Conservation (phyloP, 202 grass and related monocot species). For the Elaeis oleifera region DNA sequence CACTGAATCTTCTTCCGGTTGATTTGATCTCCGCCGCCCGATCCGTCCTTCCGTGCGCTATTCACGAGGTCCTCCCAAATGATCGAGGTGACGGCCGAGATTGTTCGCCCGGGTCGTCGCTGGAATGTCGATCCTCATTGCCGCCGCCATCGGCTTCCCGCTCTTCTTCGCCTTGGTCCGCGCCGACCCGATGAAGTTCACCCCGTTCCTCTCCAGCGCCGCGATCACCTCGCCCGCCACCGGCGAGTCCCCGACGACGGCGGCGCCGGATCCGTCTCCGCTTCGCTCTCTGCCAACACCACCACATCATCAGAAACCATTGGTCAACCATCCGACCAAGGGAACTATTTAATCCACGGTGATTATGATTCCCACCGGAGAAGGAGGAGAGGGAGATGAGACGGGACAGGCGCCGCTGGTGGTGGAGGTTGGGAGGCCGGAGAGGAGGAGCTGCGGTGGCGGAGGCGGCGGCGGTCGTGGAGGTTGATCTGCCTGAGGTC, state of each 20-base stretch:
- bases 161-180: slow-evolving; percentile 52
- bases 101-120: slow-evolving; percentile 44
- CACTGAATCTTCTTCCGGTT: slow-evolving; percentile 74
- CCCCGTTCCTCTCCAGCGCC: slow-evolving; percentile 76
- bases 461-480: slow-evolving; percentile 31
- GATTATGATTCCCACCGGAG: slow-evolving; percentile 36
- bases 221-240: slow-evolving; percentile 86
- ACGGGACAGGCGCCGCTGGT: slow-evolving; percentile 17
- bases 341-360: no score
- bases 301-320: neutral
- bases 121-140: slow-evolving; percentile 85
- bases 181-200: slow-evolving; percentile 51
- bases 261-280: slow-evolving; percentile 27
- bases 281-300: slow-evolving; percentile 21
- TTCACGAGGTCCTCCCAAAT: slow-evolving; percentile 87
- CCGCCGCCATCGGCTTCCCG: slow-evolving; percentile 24
- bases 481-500: slow-evolving; percentile 66
- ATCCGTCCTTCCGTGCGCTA: slow-evolving; percentile 58
- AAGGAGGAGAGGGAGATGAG: slow-evolving; percentile 49
- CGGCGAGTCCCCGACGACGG: slow-evolving; percentile 25
- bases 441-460: neutral
- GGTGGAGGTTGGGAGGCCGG: neutral
- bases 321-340: no score
- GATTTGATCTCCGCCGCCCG: slow-evolving; percentile 35
- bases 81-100: slow-evolving; percentile 30